These are phyloP conservation scores for Sechiopsis laciniata DNA, from an alignment of 306 rosid genomes.

Conservation along the genomic window DNA sequence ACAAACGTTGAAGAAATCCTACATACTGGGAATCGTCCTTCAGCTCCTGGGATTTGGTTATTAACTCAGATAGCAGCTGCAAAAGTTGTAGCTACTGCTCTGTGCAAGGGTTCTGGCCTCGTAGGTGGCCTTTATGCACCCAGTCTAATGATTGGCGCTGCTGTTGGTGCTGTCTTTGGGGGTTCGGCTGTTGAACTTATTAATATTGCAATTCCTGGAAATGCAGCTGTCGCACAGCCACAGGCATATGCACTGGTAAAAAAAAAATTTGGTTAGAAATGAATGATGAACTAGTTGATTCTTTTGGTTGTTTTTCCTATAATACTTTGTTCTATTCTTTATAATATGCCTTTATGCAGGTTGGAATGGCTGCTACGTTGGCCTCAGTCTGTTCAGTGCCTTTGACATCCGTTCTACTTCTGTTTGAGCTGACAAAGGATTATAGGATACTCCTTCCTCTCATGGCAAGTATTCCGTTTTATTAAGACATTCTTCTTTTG, in stretches of 20 bases:
- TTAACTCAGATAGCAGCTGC: constrained; percentile 73
- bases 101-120: constrained; percentile 97
- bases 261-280: background rate
- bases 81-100: constrained; percentile 90
- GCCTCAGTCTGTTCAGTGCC: constrained; percentile 98
- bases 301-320: background rate
- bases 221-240: constrained; percentile 96
- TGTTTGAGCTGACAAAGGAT: constrained; percentile 96
- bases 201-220: constrained; percentile 87
- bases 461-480: constrained; percentile 58
- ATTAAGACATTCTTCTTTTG: constrained; percentile 15
- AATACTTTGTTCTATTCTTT: too few relatives aligned
- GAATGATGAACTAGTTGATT: background rate
- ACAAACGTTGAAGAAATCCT: constrained; percentile 97
- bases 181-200: constrained; percentile 86
- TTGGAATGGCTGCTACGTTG: constrained; percentile 98
- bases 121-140: constrained; percentile 99
- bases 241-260: constrained; percentile 96
- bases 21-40: constrained; percentile 83
- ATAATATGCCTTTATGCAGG: constrained; percentile 53
- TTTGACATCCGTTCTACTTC: constrained; percentile 91
- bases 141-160: constrained; percentile 98
- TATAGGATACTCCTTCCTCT: constrained; percentile 95
- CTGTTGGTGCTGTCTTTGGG: constrained; percentile 98
- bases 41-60: constrained; percentile 99